Evolutionary conservation across 2,329 filamentous ascomycete species (phyloP).

Genomic region (Gaeumannomyces tritici): DNA sequence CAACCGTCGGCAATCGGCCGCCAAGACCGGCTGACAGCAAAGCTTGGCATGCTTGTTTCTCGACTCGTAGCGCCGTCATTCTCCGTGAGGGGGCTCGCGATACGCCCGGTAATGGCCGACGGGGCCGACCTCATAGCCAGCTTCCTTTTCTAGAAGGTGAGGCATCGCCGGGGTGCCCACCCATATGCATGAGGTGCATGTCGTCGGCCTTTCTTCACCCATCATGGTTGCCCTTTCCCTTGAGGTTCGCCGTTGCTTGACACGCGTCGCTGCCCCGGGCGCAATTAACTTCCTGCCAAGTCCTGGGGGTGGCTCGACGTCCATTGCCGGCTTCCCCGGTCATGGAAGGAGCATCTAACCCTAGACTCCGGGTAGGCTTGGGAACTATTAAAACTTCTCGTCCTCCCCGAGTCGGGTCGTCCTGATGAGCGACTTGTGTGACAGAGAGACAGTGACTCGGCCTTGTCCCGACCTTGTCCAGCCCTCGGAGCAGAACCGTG

Average conservation of each 20-base stretch:
- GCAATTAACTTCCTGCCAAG: background rate
- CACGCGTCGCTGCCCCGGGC: background rate
- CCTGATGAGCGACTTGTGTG: background rate
- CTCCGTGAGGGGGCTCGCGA: background rate
- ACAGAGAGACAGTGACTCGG: no score
- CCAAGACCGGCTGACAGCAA: background rate
- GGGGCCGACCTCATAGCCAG: background rate
- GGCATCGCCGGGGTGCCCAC: background rate
- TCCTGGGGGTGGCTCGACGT: no score
- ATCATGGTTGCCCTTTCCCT: no score
- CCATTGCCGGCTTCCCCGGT: background rate
- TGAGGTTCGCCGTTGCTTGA: background rate
- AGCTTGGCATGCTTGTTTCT: background rate
- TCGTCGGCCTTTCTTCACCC: background rate
- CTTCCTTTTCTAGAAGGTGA: background rate
- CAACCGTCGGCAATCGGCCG: background rate
- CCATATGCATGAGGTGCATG: background rate
- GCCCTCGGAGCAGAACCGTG: no score
- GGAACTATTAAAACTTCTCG: background rate
- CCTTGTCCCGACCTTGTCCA: background rate
- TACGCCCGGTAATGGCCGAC: background rate
- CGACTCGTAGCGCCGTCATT: no score
- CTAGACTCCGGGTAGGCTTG: no score
- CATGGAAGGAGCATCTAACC: no score
- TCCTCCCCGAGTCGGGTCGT: background rate